These are phyloP conservation scores for Penicillium desertorum DNA, from an alignment of 495 filamentous ascomycete species.

Conservation along the genomic window DNA sequence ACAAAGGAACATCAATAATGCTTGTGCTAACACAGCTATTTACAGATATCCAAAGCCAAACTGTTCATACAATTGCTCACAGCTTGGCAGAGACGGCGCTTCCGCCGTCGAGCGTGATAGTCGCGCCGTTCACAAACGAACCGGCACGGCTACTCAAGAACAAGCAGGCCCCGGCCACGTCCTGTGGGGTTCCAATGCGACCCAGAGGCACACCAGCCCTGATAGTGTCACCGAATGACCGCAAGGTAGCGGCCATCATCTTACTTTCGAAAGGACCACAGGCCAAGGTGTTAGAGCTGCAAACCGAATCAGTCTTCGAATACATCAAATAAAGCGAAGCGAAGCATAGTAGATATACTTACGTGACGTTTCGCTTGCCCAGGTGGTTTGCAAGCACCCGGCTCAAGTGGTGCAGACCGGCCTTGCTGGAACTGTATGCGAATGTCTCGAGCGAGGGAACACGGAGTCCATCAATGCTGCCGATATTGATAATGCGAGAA, in stretches of 20 bases:
- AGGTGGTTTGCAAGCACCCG: slow-evolving; percentile 71
- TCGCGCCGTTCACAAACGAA: slow-evolving; percentile 73
- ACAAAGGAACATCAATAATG: background rate
- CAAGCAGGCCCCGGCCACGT: slow-evolving; percentile 74
- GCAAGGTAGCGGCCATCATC: slow-evolving; percentile 77
- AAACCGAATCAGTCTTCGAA: slow-evolving; percentile 8
- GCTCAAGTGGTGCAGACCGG: slow-evolving; percentile 69
- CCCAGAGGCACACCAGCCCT: slow-evolving; percentile 64
- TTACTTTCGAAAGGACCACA: slow-evolving; percentile 80
- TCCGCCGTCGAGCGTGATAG: slow-evolving; percentile 73
- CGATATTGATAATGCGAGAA: slow-evolving; percentile 72
- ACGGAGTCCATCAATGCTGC: slow-evolving; percentile 66
- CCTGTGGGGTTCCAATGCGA: slow-evolving; percentile 67
- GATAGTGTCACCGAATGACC: slow-evolving; percentile 60
- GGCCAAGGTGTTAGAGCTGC: slow-evolving; percentile 62
- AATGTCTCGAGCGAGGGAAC: slow-evolving; percentile 72
- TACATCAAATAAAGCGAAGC: background rate
- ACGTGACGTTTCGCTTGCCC: slow-evolving; percentile 68
- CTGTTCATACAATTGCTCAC: slow-evolving; percentile 28
- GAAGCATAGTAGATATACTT: slow-evolving; percentile 20
- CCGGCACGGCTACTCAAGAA: slow-evolving; percentile 72
- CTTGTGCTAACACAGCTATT: background rate
- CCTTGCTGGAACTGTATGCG: slow-evolving; percentile 73
- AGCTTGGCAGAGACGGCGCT: slow-evolving; percentile 54
- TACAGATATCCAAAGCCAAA: background rate